phyloP scores from a whole-genome alignment of 2,329 filamentous ascomycete species.

The Bimuria novae-zelandiae region DNA sequence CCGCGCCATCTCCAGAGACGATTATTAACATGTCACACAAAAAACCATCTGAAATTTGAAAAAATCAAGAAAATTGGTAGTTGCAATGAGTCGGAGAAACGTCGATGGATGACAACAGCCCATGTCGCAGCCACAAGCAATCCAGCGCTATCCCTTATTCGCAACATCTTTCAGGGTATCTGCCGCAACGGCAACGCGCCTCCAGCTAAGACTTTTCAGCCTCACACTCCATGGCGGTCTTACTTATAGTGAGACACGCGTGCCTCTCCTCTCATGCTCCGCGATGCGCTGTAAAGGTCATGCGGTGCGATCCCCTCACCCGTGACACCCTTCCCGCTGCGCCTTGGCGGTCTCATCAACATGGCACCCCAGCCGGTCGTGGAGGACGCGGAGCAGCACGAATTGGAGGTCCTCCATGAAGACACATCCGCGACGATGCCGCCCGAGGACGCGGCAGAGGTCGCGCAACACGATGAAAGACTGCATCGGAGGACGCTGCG shows the following conservation, averaged over 20 bases:
- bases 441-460: constrained; percentile 8
- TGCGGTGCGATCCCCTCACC: background rate
- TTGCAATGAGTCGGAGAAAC: too few relatives aligned
- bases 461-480: constrained; percentile 10
- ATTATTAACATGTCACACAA: too few relatives aligned
- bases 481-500: constrained; percentile 47
- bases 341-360: constrained; percentile 1
- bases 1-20: too few relatives aligned
- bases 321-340: background rate
- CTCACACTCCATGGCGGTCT: background rate
- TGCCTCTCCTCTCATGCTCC: background rate
- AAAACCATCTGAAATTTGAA: too few relatives aligned
- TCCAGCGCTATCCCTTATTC: background rate
- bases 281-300: background rate
- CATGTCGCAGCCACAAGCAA: too few relatives aligned
- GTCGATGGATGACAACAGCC: too few relatives aligned
- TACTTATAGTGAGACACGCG: background rate
- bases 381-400: constrained; percentile 4
- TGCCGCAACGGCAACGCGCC: background rate
- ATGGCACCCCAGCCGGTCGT: background rate
- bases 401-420: background rate
- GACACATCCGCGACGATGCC: constrained; percentile 9
- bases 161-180: constrained; percentile 6
- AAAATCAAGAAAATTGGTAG: too few relatives aligned
- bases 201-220: background rate